These are phyloP conservation scores for Coemansia sp. DNA, from an alignment of 192 early-diverging fungal species.

Conservation along the genomic window DNA sequence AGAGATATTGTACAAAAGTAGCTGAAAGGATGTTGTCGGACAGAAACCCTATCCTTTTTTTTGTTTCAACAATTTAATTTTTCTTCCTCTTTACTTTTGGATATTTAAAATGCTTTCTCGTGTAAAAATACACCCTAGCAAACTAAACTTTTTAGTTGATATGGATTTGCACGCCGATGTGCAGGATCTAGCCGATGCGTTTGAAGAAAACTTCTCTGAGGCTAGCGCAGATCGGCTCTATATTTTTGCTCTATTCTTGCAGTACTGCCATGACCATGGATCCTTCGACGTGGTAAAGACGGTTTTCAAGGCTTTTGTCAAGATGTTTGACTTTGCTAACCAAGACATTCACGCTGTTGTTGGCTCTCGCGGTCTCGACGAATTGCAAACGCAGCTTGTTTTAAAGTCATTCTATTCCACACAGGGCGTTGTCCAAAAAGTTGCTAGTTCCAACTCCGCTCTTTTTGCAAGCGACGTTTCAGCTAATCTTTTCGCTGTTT, in stretches of 20 bases:
- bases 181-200: neutral
- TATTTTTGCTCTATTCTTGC: neutral
- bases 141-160: neutral
- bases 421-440: slow-evolving; percentile 9
- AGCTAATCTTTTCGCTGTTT: slow-evolving; percentile 69
- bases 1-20: too few species aligned
- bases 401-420: neutral
- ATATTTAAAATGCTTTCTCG: neutral
- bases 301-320: neutral
- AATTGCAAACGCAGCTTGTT: neutral
- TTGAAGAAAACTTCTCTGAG: neutral
- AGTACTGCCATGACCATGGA: neutral
- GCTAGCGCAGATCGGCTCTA: neutral
- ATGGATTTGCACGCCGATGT: neutral
- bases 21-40: too few species aligned
- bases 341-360: neutral
- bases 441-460: slow-evolving; percentile 42
- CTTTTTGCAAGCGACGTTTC: neutral
- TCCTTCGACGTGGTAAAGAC: neutral
- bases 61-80: neutral
- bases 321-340: neutral
- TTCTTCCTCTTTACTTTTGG: neutral
- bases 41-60: too few species aligned
- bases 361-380: neutral
- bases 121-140: neutral